phyloP scores from a whole-genome alignment of 257 asterid species.

The Solanum pennellii region DNA sequence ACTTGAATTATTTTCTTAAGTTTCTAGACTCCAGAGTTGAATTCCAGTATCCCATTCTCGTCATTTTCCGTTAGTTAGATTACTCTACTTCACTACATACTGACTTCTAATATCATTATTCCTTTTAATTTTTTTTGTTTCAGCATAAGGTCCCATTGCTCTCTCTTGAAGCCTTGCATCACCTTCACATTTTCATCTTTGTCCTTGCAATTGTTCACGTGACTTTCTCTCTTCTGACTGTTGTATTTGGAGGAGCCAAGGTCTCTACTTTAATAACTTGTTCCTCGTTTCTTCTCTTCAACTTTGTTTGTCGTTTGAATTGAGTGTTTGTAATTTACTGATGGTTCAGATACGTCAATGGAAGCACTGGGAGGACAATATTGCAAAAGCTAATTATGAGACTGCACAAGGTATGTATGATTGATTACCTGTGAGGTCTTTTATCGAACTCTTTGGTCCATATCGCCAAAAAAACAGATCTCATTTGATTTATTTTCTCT shows the following conservation, averaged over 20 bases:
- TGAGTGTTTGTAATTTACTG: background rate
- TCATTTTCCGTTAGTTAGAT: background rate
- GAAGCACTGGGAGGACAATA: conserved; percentile 88
- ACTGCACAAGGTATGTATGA: conserved; percentile 31
- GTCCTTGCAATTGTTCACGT: conserved; percentile 83
- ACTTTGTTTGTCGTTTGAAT: background rate
- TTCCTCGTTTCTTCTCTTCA: background rate
- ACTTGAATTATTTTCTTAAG: background rate
- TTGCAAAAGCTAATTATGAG: conserved; percentile 47
- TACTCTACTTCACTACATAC: background rate
- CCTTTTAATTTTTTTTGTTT: background rate
- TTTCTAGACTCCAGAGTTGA: background rate
- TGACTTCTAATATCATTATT: background rate
- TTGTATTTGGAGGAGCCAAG: conserved; percentile 66
- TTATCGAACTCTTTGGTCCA: background rate
- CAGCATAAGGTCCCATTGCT: conserved; percentile 63
- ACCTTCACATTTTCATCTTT: conserved; percentile 75
- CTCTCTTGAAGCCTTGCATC: conserved; percentile 69
- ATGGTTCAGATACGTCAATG: conserved; percentile 75
- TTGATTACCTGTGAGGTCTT: background rate
- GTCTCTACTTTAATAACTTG: conserved; percentile 12
- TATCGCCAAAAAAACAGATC: background rate
- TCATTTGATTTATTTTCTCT: background rate
- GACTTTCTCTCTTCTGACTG: conserved; percentile 64
- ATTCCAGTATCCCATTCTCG: background rate